These are phyloP conservation scores for Chalciporus pseudorubinellus DNA, from an alignment of 768 basidiomycete species.

Conservation along the genomic window DNA sequence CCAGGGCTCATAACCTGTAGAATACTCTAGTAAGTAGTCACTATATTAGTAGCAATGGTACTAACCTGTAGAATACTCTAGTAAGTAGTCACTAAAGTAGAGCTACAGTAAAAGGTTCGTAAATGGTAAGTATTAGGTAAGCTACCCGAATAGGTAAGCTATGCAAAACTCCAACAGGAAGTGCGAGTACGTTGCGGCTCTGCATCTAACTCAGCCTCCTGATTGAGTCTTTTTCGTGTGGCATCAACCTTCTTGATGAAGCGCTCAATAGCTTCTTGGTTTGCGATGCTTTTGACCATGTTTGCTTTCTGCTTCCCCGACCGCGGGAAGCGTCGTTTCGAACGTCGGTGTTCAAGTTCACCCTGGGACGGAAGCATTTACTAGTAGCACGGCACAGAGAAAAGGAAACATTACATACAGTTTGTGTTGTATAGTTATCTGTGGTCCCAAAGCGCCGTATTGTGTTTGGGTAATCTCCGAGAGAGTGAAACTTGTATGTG, in stretches of 20 bases:
- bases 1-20: no score
- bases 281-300: slow-evolving; percentile 28
- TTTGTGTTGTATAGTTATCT: slow-evolving; percentile 37
- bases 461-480: slow-evolving; percentile 11
- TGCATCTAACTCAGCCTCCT: not conserved
- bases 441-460: slow-evolving; percentile 29
- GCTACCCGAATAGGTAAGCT: no score
- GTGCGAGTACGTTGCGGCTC: not conserved
- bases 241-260: slow-evolving; percentile 15
- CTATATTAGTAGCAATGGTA: no score
- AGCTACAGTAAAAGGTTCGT: no score
- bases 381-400: no score
- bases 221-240: not conserved
- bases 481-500: slow-evolving; percentile 18
- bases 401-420: slow-evolving; percentile 24
- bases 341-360: slow-evolving; percentile 35
- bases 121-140: no score
- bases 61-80: no score
- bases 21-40: no score
- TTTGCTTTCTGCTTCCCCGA: slow-evolving; percentile 35
- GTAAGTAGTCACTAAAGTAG: no score
- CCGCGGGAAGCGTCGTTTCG: slow-evolving; percentile 35
- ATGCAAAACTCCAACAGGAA: no score
- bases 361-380: no score
- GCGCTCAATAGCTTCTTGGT: slow-evolving; percentile 19